A percentile compares a stretch with the other conserved stretches of the same genome.
phyloP scores from a whole-genome alignment of 495 filamentous ascomycete species.

The Tetracladium setigerum region DNA sequence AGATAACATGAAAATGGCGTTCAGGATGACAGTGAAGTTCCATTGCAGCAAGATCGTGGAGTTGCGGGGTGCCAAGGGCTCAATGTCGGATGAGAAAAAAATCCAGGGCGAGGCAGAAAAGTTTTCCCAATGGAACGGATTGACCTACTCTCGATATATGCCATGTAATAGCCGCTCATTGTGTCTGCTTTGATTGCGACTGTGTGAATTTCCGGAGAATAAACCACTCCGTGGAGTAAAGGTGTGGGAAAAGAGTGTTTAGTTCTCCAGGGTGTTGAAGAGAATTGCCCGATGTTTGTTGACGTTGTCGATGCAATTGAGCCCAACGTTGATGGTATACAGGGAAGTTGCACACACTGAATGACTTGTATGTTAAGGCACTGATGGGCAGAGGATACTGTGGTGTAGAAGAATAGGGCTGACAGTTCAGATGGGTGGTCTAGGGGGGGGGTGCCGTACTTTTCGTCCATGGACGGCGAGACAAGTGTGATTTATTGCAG shows the following conservation, averaged over 20 bases:
- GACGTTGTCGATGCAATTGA: constrained; percentile 43
- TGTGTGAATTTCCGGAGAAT: constrained; percentile 11
- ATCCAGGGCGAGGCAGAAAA: not conserved
- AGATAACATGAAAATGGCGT: constrained; percentile 2
- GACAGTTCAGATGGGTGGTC: constrained; percentile 20
- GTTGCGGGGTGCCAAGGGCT: constrained; percentile 1
- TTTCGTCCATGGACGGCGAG: constrained; percentile 38
- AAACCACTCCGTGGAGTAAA: constrained; percentile 11
- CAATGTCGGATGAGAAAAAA: not conserved
- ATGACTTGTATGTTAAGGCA: constrained; percentile 17
- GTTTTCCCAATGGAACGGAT: constrained; percentile 14
- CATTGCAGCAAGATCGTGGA: constrained; percentile 12
- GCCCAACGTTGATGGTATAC: constrained; percentile 37
- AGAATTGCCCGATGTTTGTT: constrained; percentile 10
- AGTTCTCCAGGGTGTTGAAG: constrained; percentile 11
- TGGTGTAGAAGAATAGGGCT: constrained; percentile 24
- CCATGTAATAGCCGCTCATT: constrained; percentile 56
- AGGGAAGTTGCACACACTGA: constrained; percentile 22
- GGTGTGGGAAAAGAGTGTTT: constrained; percentile 14
- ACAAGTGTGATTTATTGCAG: constrained; percentile 58
- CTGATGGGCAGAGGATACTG: constrained; percentile 19
- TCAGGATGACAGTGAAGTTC: not conserved
- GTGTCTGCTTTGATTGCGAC: constrained; percentile 20
- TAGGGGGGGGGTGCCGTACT: constrained; percentile 22
- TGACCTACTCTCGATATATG: constrained; percentile 55